Percentiles rank a stretch among this genome's conserved stretches.
Evolutionary conservation across 305 asterid species (phyloP).

Genomic region (Plantago coronopus): DNA sequence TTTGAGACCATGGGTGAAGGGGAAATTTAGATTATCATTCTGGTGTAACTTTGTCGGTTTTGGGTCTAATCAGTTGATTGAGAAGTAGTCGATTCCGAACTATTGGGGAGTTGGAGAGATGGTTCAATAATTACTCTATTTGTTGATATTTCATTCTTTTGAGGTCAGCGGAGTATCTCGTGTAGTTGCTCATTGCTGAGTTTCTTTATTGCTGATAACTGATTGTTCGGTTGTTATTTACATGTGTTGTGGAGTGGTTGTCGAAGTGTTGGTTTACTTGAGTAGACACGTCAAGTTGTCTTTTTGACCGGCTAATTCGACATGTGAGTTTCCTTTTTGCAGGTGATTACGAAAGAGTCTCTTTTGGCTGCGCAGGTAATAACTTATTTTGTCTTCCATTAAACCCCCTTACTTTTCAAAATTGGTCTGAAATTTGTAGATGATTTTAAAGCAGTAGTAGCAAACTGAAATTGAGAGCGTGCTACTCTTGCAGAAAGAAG

Average conservation of each 20-base stretch:
- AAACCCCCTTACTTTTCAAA: neutral
- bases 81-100: neutral
- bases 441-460: neutral
- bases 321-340: conserved; percentile 24
- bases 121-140: neutral
- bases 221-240: neutral
- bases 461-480: conserved; percentile 16
- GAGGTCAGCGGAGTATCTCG: neutral
- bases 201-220: neutral
- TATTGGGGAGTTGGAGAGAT: neutral
- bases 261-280: neutral
- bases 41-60: neutral
- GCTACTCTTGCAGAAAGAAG: conserved; percentile 54
- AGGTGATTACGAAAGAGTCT: conserved; percentile 88
- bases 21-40: neutral
- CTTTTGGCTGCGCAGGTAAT: conserved; percentile 92
- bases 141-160: conserved; percentile 1
- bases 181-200: neutral
- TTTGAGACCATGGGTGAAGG: neutral
- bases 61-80: neutral
- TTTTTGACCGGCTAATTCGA: conserved; percentile 12
- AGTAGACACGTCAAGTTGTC: neutral
- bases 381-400: neutral
- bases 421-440: neutral
- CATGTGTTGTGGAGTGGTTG: neutral